Conservation (phyloP, 345 rosid genomes). For the Heritiera fomes region DNA sequence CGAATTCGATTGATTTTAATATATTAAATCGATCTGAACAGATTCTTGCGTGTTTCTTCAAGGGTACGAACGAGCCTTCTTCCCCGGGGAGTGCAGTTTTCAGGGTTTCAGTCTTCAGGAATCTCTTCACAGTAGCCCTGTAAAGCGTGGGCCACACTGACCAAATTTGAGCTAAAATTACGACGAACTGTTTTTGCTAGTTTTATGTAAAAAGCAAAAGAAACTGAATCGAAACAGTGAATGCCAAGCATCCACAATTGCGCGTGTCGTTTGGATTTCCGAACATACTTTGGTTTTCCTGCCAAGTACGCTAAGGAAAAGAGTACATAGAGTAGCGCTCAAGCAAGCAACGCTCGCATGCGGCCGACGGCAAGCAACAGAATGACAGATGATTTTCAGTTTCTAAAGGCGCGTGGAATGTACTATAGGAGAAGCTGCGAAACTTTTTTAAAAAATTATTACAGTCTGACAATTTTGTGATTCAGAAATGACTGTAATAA, state of each 20-base stretch:
- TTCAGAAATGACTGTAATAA: background rate
- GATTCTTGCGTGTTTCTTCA: no score
- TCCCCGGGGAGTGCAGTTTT: no score
- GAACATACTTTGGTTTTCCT: background rate
- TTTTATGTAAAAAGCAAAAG: no score
- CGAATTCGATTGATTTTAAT: no score
- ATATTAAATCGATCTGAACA: no score
- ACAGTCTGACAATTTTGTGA: background rate
- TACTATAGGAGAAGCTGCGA: background rate
- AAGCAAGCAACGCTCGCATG: no score
- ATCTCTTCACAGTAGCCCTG: no score
- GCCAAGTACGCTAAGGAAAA: background rate
- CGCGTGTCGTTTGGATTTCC: background rate
- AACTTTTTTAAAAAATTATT: background rate
- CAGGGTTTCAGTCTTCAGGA: no score
- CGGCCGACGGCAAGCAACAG: background rate
- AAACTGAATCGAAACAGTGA: background rate
- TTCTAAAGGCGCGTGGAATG: background rate
- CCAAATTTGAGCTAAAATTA: background rate
- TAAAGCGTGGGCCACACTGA: no score
- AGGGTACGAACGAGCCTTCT: no score
- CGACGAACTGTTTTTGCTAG: background rate
- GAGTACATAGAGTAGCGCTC: background rate
- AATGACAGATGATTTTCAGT: background rate
- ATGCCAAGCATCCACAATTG: background rate